Base-by-base conservation (phyloP, 495 filamentous ascomycete species). In the Talaromyces wortmannii region DNA sequence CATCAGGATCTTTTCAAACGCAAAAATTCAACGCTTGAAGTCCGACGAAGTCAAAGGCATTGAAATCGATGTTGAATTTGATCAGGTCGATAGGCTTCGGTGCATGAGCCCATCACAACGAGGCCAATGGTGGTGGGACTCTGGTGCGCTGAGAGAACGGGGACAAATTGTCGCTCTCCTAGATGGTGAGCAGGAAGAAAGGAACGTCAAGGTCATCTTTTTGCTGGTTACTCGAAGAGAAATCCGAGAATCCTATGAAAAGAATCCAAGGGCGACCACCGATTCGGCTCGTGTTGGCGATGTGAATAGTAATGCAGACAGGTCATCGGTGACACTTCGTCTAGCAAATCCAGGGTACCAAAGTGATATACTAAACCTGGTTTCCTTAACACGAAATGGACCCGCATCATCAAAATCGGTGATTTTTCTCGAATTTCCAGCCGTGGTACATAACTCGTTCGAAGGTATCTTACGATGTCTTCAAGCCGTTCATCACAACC, bases 361-460 rank as follows among this genome's bases (percentile, higher is more conserved):
- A 10, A 2, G 1, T 5, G 57, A 56, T 40, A 16, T 56, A 7
- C 6, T 29, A 7, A 46, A 33, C 5, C 7, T 59, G 1, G 18
- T 59, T 36, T 50, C 48, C 1, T 32, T 56, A 31, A 32, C 29
- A 0, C 42, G 13, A 23, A 5, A 46, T 7, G 31, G 31, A 15
- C 13, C 3, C 0, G 15, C 2, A 15, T 15, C 31, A 33, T 8
- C 13, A 40, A 47, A 57, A 17, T 45, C 45, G 31, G 61, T 64
- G 6, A 43, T 68, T 16, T 70, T 88, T 11, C 73, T 88, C 4
- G 86, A 90, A 45, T 85, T 89, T 58, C 85, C 86, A 0, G 78
- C 76, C 12, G 68, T 87, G 2, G 67, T 88, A 1, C 75, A 85
- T 15, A 73, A 76, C 0, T 73, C 82, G 4, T 88, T 88, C 61